Conservation (phyloP, 345 rosid species). For the Acer negundo region DNA sequence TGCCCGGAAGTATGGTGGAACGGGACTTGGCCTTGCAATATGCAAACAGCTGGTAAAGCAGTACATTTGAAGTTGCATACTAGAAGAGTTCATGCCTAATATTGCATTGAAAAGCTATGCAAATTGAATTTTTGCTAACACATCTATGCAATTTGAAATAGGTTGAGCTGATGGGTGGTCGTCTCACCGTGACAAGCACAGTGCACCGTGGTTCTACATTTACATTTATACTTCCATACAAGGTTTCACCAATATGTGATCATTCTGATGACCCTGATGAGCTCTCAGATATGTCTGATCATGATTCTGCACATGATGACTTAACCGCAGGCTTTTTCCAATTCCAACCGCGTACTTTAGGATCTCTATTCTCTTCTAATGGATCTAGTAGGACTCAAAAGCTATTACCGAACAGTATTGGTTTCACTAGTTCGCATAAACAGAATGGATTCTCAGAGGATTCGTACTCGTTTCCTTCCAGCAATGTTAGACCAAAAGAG, state of each 20-base stretch:
- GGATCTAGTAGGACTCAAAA: slow-evolving; percentile 51
- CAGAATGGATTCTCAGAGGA: slow-evolving; percentile 39
- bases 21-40: slow-evolving; percentile 95
- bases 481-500: slow-evolving; percentile 43
- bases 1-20: slow-evolving; percentile 96
- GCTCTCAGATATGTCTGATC: slow-evolving; percentile 67
- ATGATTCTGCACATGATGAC: slow-evolving; percentile 59
- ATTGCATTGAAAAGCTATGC: not conserved
- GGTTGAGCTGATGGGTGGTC: slow-evolving; percentile 99
- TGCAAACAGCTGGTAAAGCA: slow-evolving; percentile 88
- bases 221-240: slow-evolving; percentile 87
- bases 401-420: slow-evolving; percentile 32
- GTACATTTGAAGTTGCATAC: not conserved
- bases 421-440: slow-evolving; percentile 39
- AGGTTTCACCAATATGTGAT: slow-evolving; percentile 53
- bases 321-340: slow-evolving; percentile 70
- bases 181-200: slow-evolving; percentile 78
- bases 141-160: slow-evolving; percentile 30
- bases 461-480: slow-evolving; percentile 41
- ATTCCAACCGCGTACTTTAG: slow-evolving; percentile 70
- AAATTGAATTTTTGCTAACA: slow-evolving; percentile 8
- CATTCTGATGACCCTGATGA: slow-evolving; percentile 81
- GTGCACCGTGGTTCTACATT: slow-evolving; percentile 86
- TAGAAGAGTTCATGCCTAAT: not conserved
- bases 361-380: slow-evolving; percentile 59